Evolutionary conservation across 129 eudicot genomes (phyloP).

Genomic region (Tagetes erecta): DNA sequence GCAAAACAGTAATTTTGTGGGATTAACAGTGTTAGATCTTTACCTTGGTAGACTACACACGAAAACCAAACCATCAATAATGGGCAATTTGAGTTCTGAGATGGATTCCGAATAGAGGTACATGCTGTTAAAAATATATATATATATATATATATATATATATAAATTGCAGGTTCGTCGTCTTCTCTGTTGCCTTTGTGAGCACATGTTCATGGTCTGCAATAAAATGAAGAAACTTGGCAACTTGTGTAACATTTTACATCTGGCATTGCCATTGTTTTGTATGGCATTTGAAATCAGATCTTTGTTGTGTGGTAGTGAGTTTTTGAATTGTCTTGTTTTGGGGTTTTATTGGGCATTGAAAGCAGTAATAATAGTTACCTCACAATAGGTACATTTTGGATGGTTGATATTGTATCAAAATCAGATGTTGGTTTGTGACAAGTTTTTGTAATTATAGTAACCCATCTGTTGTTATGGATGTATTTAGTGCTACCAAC

Average conservation of each 20-base stretch:
- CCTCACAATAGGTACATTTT: no score
- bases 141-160: background rate
- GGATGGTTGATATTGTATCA: no score
- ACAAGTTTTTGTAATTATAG: no score
- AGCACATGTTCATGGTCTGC: background rate
- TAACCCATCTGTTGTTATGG: no score
- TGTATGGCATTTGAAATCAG: background rate
- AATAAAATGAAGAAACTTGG: background rate
- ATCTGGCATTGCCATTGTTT: background rate
- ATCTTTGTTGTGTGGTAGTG: background rate
- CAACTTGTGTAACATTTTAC: background rate
- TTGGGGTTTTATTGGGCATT: background rate
- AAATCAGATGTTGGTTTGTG: no score
- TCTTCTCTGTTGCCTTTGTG: background rate
- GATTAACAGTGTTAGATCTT: background rate
- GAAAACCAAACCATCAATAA: background rate
- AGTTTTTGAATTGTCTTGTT: background rate
- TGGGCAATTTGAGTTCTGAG: background rate
- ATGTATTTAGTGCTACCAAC: no score
- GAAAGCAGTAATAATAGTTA: background rate
- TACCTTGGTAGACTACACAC: background rate
- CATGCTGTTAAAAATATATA: background rate
- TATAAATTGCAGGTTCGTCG: slow-evolving; percentile 2
- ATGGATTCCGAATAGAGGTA: background rate
- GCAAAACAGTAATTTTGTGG: slow-evolving; percentile 14